Evolutionary conservation across 2,329 filamentous ascomycete genomes (phyloP), one percentile per base, ranked within the genome.

Genomic region (Sporothrix variecibatus): DNA sequence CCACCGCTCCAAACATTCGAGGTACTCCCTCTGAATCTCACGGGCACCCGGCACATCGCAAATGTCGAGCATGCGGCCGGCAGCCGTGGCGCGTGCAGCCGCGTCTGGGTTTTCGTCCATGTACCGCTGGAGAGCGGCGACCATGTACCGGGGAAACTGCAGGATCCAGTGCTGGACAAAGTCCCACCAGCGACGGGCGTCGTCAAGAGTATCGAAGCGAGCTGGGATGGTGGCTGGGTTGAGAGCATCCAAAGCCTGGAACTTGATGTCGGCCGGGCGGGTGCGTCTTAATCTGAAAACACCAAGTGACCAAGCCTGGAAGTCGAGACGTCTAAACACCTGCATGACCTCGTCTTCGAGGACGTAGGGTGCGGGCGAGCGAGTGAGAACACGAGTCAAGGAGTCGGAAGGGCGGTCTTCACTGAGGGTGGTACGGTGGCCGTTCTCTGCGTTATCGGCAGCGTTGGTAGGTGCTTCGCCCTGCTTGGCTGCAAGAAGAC

Each of bases 1-100:
- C 84, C 84, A 86, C n/a, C 80, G 76, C 43, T 82, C 80, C 1
- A 86, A 78, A 79, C 82, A 84, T 46, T 80, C 79, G 23, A 84
- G 77, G 15, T 82, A 80, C 46, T 82, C 81, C 5, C 43, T 34
- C 71, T 78, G 78, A 34, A 76, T 72, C 2, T 72, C 75, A 23
- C 70, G 70, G 20, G 72, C 74, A 15, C 72, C 73, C 8, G 75
- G 75, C 26, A 75, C 73, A 40, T 78, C 77, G 68, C 72, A 68
- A 20, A 78, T 68, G 65, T 78, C 73, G 67, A 76, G 67, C 71
- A 74, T 60, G n/a, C 70, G 68, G 15, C 75, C 75, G 0, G 51
- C 70, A 1, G 67, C 71, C 1, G 67, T 28, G 1, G 71, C 64
- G 12, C 40, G 58, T 12, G 68, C 72, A 2, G 56, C 67, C 1